Base-by-base conservation (phyloP, 1,284 basidiomycete genomes). In the Cutaneotrichosporon cutaneum region DNA sequence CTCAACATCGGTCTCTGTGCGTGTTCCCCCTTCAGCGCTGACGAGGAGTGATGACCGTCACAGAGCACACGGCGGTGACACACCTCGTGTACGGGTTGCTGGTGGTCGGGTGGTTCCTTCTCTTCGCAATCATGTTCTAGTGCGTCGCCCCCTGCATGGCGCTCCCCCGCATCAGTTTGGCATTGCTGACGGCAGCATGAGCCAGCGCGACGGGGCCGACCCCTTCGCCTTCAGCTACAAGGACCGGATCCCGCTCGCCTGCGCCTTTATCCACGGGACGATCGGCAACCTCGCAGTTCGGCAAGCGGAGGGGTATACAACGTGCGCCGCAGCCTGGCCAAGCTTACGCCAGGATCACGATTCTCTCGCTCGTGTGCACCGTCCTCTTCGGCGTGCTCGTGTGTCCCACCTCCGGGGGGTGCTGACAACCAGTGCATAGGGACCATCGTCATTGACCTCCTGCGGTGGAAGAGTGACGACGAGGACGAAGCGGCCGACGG, bases 181-280 rank as follows among this genome's bases (percentile, higher is more conserved):
- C 50, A 33, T 9, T 22, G 51, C 51, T 53, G 22, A 53, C 33
- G 18, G 13, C 51, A 53, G 51, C 33, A 53, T 53, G 51, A 53
- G 51, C 51, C 22, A 24, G 10, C 51, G 51, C 9, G 21, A 24
- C 13, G 33, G 21, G 1, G 21, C n/a, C 10, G 32, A 53, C 51
- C n/a, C 33, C 9, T 24, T 53, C 21, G 33, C 10, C 4, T 53
- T 53, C 22, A 32, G 21, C 21, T 53, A 33, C 33, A 53, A 36
- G 32, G 51, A 53, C 33, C 14, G 51, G 18, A 35, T 35, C 10
- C 33, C 32, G 18, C 51, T 53, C 16, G 51, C 51, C 1, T 24
- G 32, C 33, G 30, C 51, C 4, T 53, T 53, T 21, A 21, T 53
- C 7, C 51, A 53, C 21, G 51, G 51, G 4, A 35, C 51, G 33